Conservation (phyloP, 352 stramenopile genomes). For the Globisporangium apiculatum region DNA sequence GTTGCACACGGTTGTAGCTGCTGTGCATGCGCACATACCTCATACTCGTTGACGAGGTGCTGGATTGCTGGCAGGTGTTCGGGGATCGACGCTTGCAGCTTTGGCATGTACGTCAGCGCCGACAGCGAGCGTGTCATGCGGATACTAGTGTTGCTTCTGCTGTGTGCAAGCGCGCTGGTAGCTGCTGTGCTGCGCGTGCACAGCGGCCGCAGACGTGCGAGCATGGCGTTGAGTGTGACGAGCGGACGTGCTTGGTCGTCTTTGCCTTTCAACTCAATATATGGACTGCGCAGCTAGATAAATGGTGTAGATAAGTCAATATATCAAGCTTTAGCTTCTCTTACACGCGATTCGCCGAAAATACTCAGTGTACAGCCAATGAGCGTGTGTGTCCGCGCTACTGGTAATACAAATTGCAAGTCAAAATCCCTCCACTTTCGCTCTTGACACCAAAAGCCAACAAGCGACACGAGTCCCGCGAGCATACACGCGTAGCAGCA, state of each 20-base stretch:
- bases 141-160: not conserved
- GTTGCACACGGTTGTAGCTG: too few relatives aligned
- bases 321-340: too few relatives aligned
- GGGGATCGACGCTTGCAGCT: conserved; percentile 42
- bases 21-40: conserved; percentile 17
- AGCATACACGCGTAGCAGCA: too few relatives aligned
- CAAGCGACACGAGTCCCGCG: too few relatives aligned
- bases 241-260: not conserved
- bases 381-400: too few relatives aligned
- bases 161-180: not conserved
- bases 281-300: not conserved
- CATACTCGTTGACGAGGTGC: conserved; percentile 33
- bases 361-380: too few relatives aligned
- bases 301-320: too few relatives aligned
- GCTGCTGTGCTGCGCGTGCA: conserved; percentile 5
- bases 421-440: too few relatives aligned
- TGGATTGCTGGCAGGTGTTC: conserved; percentile 32
- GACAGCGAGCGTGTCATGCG: conserved; percentile 14
- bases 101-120: conserved; percentile 36
- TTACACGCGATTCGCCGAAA: too few relatives aligned
- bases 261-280: not conserved
- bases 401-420: too few relatives aligned
- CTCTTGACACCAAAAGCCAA: too few relatives aligned
- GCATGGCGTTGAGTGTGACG: not conserved
- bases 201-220: not conserved